A percentile compares a stretch with the other conserved stretches of the same genome.
Conservation (phyloP, 2,329 filamentous ascomycete species). For the Mycosphaerella arachidis region DNA sequence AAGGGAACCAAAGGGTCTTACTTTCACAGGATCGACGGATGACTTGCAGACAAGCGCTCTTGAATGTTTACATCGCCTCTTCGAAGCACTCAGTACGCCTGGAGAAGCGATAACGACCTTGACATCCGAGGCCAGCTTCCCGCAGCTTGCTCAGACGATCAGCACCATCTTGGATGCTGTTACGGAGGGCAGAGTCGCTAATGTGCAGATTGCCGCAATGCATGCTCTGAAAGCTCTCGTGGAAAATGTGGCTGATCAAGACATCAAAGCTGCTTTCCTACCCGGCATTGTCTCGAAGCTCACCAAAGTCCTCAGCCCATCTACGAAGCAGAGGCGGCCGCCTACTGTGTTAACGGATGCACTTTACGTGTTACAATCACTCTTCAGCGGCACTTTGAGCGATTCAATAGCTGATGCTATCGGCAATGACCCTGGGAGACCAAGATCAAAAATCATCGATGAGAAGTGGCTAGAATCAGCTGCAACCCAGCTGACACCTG, state of each 20-base stretch:
- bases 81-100: slow-evolving; percentile 51
- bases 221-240: slow-evolving; percentile 60
- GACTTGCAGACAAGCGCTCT: slow-evolving; percentile 72
- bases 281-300: slow-evolving; percentile 82
- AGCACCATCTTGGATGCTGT: slow-evolving; percentile 73
- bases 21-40: slow-evolving; percentile 56
- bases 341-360: slow-evolving; percentile 55
- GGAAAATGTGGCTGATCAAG: slow-evolving; percentile 61
- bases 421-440: no score
- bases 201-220: slow-evolving; percentile 69
- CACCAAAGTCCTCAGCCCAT: slow-evolving; percentile 68
- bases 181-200: slow-evolving; percentile 58
- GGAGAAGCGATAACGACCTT: slow-evolving; percentile 44
- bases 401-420: slow-evolving; percentile 1
- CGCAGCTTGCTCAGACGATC: slow-evolving; percentile 75
- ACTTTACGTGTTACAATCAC: slow-evolving; percentile 20
- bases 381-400: slow-evolving; percentile 22
- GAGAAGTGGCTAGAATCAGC: slow-evolving; percentile 73
- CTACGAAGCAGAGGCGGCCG: slow-evolving; percentile 55
- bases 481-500: slow-evolving; percentile 73
- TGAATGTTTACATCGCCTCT: slow-evolving; percentile 62
- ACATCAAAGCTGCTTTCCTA: slow-evolving; percentile 78
- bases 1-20: slow-evolving; percentile 58
- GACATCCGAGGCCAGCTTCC: slow-evolving; percentile 59
- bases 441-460: slow-evolving; percentile 29